Evolutionary conservation across 495 filamentous ascomycete species (phyloP), one percentile per base, ranked within the genome.

Genomic region (Penicillium lagena): DNA sequence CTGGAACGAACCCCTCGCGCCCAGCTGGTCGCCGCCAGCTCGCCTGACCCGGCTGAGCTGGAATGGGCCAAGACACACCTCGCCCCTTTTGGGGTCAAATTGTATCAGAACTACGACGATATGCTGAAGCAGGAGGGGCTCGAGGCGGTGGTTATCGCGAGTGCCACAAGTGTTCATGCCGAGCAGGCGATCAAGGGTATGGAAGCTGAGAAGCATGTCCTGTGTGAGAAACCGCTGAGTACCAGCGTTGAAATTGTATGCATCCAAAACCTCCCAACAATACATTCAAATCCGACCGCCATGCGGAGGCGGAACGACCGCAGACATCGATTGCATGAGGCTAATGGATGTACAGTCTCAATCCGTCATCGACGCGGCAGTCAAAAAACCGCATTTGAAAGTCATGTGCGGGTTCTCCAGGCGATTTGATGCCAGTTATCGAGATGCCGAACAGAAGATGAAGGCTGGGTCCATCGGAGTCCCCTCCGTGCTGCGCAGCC

Each of bases 371-470:
- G 66, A 72, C 37, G 74, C 68, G 9, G 77, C 78, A 9, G 48
- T 51, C 37, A 59, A 58, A 29, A 73, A 70, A 28, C 75, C 75
- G 6, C 62, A 76, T 46, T 62, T 78, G 12, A 79, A 80, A 54
- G 71, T 79, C 29, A 77, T 81, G 73, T 78, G 75, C 46, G 78
- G 77, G 7, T 80, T 79, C 64, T 78, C 74, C 11, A 68, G 76
- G 4, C 73, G 78, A 27, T 80, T 81, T 59, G 77, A 80, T 50
- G 66, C 58, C 40, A 74, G 70, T 39, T 81, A 81, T 59, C 66
- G 72, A 2, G 73, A 77, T 39, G 77, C 76, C 11, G 58, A 59
- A 50, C 37, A 49, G 13, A 75, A 75, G 47, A 67, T 73, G 45
- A 53, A 66, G 28, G 27, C 58, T 7, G 78, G 78, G 8, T 39